phyloP scores from a whole-genome alignment of 108 stramenopile genomes.

The Seminavis robusta region DNA sequence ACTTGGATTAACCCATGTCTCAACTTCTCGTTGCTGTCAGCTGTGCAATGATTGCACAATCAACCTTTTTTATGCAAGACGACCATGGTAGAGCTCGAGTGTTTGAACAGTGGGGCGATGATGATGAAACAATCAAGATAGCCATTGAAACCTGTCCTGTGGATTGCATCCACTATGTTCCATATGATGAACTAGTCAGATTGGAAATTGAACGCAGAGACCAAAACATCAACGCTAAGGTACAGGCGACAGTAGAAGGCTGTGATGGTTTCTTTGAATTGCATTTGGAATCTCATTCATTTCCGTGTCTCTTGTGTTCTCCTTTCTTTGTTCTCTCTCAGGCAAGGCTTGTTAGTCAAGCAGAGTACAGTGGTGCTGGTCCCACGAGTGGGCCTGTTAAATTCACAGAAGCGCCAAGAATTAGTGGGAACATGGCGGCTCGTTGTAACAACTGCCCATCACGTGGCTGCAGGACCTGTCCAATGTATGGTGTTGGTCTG shows the following conservation, averaged over 20 bases:
- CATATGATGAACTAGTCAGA: constrained; percentile 74
- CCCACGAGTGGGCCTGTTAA: constrained; percentile 21
- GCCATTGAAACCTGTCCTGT: constrained; percentile 93
- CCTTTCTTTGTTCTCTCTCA: constrained; percentile 80
- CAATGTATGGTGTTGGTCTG: constrained; percentile 90
- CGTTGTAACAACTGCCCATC: constrained; percentile 36
- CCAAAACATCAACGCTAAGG: constrained; percentile 90
- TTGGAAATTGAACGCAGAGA: constrained; percentile 81
- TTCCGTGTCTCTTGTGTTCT: too few species aligned
- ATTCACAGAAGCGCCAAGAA: constrained; percentile 68
- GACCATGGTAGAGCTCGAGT: constrained; percentile 88
- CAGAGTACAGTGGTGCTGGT: constrained; percentile 36
- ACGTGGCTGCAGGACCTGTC: constrained; percentile 72
- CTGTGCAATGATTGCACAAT: constrained; percentile 85
- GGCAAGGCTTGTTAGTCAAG: constrained; percentile 22
- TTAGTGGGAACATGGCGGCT: constrained; percentile 66
- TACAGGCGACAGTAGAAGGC: too few species aligned
- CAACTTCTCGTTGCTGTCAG: too few species aligned
- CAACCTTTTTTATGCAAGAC: constrained; percentile 91
- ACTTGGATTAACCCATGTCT: constrained; percentile 11
- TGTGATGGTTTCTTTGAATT: too few species aligned
- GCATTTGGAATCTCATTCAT: too few species aligned
- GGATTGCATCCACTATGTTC: constrained; percentile 91
- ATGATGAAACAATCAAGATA: constrained; percentile 74
- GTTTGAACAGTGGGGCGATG: constrained; percentile 92